Percentiles rank a stretch among this genome's conserved stretches.
Conservation (phyloP, 352 stramenopile genomes). For the Stephanocyclus meneghinianus region DNA sequence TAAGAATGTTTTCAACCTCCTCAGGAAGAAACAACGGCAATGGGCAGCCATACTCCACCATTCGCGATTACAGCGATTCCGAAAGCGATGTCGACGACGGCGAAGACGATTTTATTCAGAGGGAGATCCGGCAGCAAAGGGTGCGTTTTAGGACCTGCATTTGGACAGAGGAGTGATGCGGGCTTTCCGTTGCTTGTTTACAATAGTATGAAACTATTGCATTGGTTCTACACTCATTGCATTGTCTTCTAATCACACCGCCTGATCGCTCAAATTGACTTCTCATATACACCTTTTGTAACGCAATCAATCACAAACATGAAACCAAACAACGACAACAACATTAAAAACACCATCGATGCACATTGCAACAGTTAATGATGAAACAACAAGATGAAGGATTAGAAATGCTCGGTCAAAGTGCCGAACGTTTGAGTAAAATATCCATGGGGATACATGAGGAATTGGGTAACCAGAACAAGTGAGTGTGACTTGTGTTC, state of each 20-base stretch:
- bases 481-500: conserved; percentile 30
- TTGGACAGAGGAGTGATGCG: background rate
- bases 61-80: conserved; percentile 21
- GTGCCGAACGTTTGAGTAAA: conserved; percentile 63
- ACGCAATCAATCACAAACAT: background rate
- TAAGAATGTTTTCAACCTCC: conserved; percentile 10
- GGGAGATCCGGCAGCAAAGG: conserved; percentile 55
- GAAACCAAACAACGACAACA: background rate
- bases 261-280: background rate
- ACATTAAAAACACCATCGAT: background rate
- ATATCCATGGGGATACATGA: conserved; percentile 76
- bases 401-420: conserved; percentile 70
- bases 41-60: conserved; percentile 19
- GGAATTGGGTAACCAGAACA: conserved; percentile 76
- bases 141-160: conserved; percentile 16
- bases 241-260: too few relatives aligned
- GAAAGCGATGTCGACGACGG: conserved; percentile 24
- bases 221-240: too few relatives aligned
- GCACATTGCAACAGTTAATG: conserved; percentile 37
- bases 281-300: background rate
- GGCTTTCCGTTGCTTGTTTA: background rate
- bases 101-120: conserved; percentile 49
- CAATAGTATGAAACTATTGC: too few relatives aligned
- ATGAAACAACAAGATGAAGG: conserved; percentile 76
- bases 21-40: background rate